Base-by-base conservation (phyloP, 2,329 filamentous ascomycete species). In the Aspergillus candidus region DNA sequence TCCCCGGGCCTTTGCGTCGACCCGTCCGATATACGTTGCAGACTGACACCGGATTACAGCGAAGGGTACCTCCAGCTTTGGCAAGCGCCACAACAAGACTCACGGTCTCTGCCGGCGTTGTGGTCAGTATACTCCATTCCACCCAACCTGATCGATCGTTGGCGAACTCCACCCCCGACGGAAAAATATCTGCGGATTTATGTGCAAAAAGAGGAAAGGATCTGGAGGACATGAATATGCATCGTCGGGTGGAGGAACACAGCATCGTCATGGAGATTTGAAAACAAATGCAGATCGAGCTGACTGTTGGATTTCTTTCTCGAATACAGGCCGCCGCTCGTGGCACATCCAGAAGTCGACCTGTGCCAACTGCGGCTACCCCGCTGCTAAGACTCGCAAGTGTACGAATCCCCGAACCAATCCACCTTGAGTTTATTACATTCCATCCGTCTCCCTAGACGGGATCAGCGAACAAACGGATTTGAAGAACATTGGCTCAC, bases 301-400 rank as follows among this genome's bases (percentile, higher is more conserved):
- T 62, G 60, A 67, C 61, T 46, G 55, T 59, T 68, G 49, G 37
- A 43, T 39, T 45, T 51, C 45, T 56, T 46, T 50, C 47, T 49
- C 45, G 49, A 47, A 40, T 55, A 50, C 65, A 94, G 89, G 91
- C 77, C 86, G 87, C 72, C 90, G 93, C 72, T 95, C 93, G 68
- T 84, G 96, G 76, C 93, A 98, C 85, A 84, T 97, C 78, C 93
- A 98, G 82, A 98, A 98, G 87, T 85, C 95, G 77, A 94, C 89
- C 71, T 98, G 93, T 80, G 74, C 91, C 63, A 82, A 80, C 68
- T 98, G 93, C 82, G 93, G 90, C 72, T 98, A 96, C 79, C 93
- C 93, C 71, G 78, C 89, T 71, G 93, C 93, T 74, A 95, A 94
- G 84, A 90, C 80, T 75, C 84, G 93, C 74, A 94, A 95, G 84